Base-by-base conservation (phyloP, 495 filamentous ascomycete genomes). In the Penicillium robsamsonii region DNA sequence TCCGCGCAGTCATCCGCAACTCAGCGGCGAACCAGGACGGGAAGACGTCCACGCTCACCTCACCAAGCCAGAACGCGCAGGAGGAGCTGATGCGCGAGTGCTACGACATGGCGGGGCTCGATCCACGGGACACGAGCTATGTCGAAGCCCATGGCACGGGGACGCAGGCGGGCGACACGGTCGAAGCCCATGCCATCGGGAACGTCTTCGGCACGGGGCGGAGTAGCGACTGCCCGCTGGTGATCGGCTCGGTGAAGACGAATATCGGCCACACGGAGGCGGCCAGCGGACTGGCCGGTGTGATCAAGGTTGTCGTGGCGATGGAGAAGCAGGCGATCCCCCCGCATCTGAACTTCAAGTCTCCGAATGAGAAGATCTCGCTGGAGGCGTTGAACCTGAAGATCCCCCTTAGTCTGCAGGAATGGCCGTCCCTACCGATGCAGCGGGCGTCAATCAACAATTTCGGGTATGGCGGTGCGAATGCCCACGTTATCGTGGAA, bases 101-200 rank as follows among this genome's bases (percentile, higher is more conserved):
- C 4, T 72, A 72, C 43, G 5, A 20, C 6, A 66, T 68, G 9
- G 61, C 63, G 11, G 64, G 67, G 3, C 51, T 71, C 1, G 48
- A 68, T 44, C 54, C 56, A 1, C 15, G 29, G 4, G 37, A 30
- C 13, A 57, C 42, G 5, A 22, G 53, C n/a, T 70, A 51, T 42
- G 55, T 73, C 44, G 64, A 73, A 33, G 60, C 59, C 15, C 68
- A 74, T 47, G 65, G 77, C 5, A 85, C 83, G 0, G 83, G 83
- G 10, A 86, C 82, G 11, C 29, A 37, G 11, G 75, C 70, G 0
- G 83, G 83, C 7, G 79, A 81, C 53, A 77, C 73, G 0, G 77
- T 80, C 3, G 85, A 88, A 56, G 71, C 74, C 0, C 70, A 64
- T 12, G 84, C 83, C 9, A 81, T 84, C 53, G 50, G 53, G 0